Conservation (phyloP, 768 basidiomycete genomes). For the Hemileccinum rubropunctum region DNA sequence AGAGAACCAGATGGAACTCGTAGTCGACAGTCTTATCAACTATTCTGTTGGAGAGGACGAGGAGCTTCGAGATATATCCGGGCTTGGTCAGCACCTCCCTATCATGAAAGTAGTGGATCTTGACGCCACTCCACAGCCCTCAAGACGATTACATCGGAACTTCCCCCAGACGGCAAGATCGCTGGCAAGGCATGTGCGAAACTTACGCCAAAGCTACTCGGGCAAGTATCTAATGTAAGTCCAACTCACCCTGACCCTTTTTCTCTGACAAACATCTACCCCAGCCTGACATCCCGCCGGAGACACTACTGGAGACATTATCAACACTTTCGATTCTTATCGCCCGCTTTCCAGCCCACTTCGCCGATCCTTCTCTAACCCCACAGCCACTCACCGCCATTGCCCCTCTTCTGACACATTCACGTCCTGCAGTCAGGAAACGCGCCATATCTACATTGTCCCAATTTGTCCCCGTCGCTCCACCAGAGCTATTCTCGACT, state of each 20-base stretch:
- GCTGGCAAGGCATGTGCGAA: conserved; percentile 78
- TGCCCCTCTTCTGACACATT: conserved; percentile 69
- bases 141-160: conserved; percentile 91
- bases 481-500: conserved; percentile 56
- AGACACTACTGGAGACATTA: conserved; percentile 79
- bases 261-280: conserved; percentile 6
- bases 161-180: conserved; percentile 79
- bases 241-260: neutral
- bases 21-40: conserved; percentile 86
- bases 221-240: conserved; percentile 72
- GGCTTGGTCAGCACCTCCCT: conserved; percentile 59
- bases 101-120: neutral
- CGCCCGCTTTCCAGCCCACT: conserved; percentile 72
- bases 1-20: conserved; percentile 76
- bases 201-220: conserved; percentile 79
- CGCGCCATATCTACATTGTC: conserved; percentile 85
- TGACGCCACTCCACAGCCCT: conserved; percentile 53
- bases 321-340: conserved; percentile 87
- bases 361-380: conserved; percentile 50
- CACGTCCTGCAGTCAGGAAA: conserved; percentile 86
- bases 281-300: conserved; percentile 68
- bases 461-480: conserved; percentile 76
- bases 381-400: conserved; percentile 65
- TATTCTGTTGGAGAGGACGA: conserved; percentile 87
- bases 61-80: conserved; percentile 91